Percentiles rank a stretch among this genome's conserved stretches.
phyloP scores from a whole-genome alignment of 495 filamentous ascomycete species.

The Sabuloglossum arenarium region DNA sequence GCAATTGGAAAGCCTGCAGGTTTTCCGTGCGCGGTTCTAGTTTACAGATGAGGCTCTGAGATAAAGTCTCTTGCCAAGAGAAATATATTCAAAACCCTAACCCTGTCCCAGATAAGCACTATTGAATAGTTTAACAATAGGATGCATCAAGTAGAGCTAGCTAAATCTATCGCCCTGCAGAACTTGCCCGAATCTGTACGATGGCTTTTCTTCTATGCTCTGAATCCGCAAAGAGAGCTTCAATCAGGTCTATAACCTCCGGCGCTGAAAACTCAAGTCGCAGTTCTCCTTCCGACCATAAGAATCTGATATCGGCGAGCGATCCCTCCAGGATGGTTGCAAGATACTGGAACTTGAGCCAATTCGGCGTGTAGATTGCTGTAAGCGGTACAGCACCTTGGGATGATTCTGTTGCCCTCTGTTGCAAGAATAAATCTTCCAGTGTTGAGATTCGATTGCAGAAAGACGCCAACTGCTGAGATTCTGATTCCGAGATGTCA shows the following conservation, averaged over 20 bases:
- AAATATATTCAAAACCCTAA: not conserved
- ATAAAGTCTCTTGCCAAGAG: not conserved
- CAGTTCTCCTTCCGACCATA: slow-evolving; percentile 75
- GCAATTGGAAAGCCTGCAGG: not conserved
- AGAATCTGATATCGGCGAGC: slow-evolving; percentile 65
- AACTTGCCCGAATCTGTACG: slow-evolving; percentile 41
- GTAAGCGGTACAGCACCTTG: slow-evolving; percentile 37
- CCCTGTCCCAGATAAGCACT: not conserved
- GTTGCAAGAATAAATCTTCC: slow-evolving; percentile 54
- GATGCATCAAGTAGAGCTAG: not conserved
- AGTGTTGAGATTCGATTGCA: slow-evolving; percentile 50
- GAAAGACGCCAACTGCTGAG: slow-evolving; percentile 50
- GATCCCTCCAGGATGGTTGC: slow-evolving; percentile 77
- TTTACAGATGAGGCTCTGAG: not conserved
- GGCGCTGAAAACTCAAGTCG: slow-evolving; percentile 62
- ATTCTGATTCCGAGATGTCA: slow-evolving; percentile 75
- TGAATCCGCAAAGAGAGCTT: slow-evolving; percentile 80
- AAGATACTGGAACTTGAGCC: slow-evolving; percentile 81
- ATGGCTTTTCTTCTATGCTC: slow-evolving; percentile 55
- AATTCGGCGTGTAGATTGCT: slow-evolving; percentile 57
- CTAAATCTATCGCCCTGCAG: slow-evolving; percentile 5
- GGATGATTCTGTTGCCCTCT: slow-evolving; percentile 10
- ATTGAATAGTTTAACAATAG: no score
- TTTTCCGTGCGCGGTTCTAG: not conserved
- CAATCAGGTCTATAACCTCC: slow-evolving; percentile 75